These are phyloP conservation scores for Nakazawaea molendinolei DNA, from an alignment of 805 yeast genomes.

Conservation along the genomic window DNA sequence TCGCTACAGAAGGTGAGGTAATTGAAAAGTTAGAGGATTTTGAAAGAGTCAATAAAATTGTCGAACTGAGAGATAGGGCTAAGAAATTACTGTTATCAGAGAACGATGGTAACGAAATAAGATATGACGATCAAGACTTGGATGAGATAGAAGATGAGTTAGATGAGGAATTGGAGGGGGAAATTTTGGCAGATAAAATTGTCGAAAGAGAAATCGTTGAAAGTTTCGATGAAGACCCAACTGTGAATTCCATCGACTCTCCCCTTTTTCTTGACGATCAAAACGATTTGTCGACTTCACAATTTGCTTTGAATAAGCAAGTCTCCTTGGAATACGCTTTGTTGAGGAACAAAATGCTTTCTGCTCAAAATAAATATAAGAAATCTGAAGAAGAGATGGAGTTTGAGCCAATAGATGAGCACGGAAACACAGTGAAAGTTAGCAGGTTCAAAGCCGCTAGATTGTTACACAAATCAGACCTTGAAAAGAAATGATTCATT, in stretches of 20 bases:
- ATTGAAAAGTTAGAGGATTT: constrained; percentile 50
- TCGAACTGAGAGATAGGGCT: constrained; percentile 28
- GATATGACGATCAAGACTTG: constrained; percentile 19
- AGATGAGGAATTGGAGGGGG: constrained; percentile 29
- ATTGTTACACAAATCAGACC: constrained; percentile 9
- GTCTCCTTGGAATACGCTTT: constrained; percentile 50
- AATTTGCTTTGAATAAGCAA: constrained; percentile 36
- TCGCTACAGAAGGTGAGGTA: constrained; percentile 47
- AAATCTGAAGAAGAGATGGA: constrained; percentile 45
- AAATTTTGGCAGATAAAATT: constrained; percentile 34
- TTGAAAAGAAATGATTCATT: background rate
- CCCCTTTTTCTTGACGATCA: constrained; percentile 12
- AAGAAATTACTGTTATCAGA: constrained; percentile 10
- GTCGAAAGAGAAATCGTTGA: constrained; percentile 30
- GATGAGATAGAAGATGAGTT: constrained; percentile 26
- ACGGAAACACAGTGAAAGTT: constrained; percentile 49
- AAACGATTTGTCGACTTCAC: constrained; percentile 20
- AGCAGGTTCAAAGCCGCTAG: constrained; percentile 66
- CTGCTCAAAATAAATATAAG: constrained; percentile 33
- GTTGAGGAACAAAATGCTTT: constrained; percentile 44
- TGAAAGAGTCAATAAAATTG: constrained; percentile 39
- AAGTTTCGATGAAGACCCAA: constrained; percentile 24
- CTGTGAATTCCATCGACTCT: constrained; percentile 18
- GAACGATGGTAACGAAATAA: constrained; percentile 11
- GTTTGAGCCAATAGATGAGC: constrained; percentile 61